Evolutionary conservation across 148 eudicot species (phyloP).

Genomic region (Chenopodium suecicum): DNA sequence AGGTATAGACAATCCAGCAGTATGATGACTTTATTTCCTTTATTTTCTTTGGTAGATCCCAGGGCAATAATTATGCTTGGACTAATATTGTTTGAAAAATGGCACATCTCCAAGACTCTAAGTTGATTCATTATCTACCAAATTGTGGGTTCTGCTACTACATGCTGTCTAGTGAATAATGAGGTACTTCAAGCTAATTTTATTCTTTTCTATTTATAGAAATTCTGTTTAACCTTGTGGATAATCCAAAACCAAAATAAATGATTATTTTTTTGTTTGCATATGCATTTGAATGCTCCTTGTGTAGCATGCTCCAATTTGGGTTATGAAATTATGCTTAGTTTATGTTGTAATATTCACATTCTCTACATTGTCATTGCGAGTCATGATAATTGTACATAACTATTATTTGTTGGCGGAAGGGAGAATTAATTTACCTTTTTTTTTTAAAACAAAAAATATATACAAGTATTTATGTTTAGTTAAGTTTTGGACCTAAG

Average conservation of each 20-base stretch:
- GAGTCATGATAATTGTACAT: too few species aligned
- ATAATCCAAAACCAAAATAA: not conserved
- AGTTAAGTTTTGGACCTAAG: not conserved
- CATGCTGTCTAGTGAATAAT: not conserved
- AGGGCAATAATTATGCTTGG: slow-evolving; percentile 17
- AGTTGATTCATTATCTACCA: not conserved
- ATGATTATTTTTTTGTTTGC: not conserved
- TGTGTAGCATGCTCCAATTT: not conserved
- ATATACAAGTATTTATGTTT: too few species aligned
- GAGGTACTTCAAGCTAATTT: slow-evolving; percentile 12
- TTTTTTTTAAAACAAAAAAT: too few species aligned
- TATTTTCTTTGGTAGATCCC: slow-evolving; percentile 15
- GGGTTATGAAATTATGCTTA: not conserved
- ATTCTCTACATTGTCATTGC: too few species aligned
- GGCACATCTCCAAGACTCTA: not conserved
- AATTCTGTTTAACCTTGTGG: not conserved
- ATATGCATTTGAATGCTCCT: not conserved
- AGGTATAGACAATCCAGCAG: slow-evolving; percentile 10
- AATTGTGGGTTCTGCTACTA: not conserved
- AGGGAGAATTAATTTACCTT: too few species aligned
- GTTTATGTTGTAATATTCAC: not conserved
- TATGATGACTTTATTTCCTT: slow-evolving; percentile 2
- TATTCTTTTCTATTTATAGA: not conserved
- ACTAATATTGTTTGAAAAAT: not conserved
- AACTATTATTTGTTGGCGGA: too few species aligned